Conservation (phyloP, 1,139 yeast species). For the Geotrichum fermentans region DNA sequence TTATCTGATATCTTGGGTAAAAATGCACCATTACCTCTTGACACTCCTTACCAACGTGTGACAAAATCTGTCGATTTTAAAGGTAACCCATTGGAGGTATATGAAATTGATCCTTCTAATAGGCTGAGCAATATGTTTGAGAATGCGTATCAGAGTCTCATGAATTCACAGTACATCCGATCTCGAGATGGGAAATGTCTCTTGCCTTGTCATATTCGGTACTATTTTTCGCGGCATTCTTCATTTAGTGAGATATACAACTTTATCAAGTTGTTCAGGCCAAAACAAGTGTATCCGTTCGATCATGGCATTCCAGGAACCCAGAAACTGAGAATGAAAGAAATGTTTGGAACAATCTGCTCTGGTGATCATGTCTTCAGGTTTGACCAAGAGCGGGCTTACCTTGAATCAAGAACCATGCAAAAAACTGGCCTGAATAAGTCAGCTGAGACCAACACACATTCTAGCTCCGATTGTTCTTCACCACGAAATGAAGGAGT, state of each 20-base stretch:
- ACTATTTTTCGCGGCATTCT: conserved; percentile 53
- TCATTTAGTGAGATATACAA: conserved; percentile 46
- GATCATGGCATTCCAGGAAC: conserved; percentile 34
- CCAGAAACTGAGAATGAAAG: conserved; percentile 38
- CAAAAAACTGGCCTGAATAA: neutral
- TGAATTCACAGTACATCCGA: conserved; percentile 19
- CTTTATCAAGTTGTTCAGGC: conserved; percentile 42
- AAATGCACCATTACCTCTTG: conserved; percentile 12
- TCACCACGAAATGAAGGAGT: neutral
- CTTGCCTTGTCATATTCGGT: conserved; percentile 42
- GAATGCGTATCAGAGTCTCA: conserved; percentile 12
- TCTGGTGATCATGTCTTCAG: conserved; percentile 25
- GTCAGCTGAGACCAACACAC: neutral
- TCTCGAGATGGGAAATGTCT: conserved; percentile 33
- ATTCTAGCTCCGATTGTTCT: too few relatives aligned
- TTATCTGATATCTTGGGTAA: neutral
- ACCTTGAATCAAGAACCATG: conserved; percentile 23
- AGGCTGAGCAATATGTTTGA: conserved; percentile 4
- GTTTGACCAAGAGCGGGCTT: conserved; percentile 35
- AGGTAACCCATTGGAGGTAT: conserved; percentile 14
- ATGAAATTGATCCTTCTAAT: conserved; percentile 11
- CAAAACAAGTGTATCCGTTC: conserved; percentile 50
- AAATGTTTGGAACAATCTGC: conserved; percentile 46
- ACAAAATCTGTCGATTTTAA: conserved; percentile 22
- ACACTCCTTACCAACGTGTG: conserved; percentile 16